These are phyloP conservation scores for Phytopythium chamaehyphon DNA, from an alignment of 352 stramenopile genomes.

Conservation along the genomic window DNA sequence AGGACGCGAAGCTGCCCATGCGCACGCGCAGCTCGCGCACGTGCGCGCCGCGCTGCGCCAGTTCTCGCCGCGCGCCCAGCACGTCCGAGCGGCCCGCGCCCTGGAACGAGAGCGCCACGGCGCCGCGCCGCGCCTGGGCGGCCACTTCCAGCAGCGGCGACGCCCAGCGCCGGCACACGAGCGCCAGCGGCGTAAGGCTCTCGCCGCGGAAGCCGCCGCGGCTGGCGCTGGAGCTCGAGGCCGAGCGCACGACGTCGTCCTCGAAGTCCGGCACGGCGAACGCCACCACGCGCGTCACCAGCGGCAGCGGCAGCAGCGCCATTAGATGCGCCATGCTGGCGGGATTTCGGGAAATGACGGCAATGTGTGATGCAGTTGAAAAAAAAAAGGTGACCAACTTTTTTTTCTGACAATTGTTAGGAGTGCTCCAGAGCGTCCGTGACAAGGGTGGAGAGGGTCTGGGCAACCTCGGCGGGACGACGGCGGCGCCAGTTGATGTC, in stretches of 20 bases:
- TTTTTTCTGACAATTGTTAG: too few relatives aligned
- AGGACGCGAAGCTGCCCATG: conserved; percentile 14
- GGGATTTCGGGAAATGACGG: too few relatives aligned
- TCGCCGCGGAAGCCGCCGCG: conserved; percentile 5
- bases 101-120: conserved; percentile 27
- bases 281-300: conserved; percentile 29
- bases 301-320: conserved; percentile 19
- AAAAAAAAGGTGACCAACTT: too few relatives aligned
- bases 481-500: conserved; percentile 42
- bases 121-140: conserved; percentile 17
- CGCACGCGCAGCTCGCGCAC: conserved; percentile 24
- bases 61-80: conserved; percentile 10
- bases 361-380: too few relatives aligned
- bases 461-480: neutral
- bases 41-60: conserved; percentile 19
- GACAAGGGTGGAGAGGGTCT: neutral
- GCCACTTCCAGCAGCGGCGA: conserved; percentile 27
- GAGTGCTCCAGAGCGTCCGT: too few relatives aligned
- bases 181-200: conserved; percentile 17
- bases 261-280: conserved; percentile 18
- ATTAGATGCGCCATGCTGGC: neutral
- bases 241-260: conserved; percentile 9
- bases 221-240: too few relatives aligned
- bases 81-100: conserved; percentile 22
- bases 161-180: conserved; percentile 31